phyloP scores from a whole-genome alignment of 2,329 filamentous ascomycete genomes.

The Tolypocladium sp. region DNA sequence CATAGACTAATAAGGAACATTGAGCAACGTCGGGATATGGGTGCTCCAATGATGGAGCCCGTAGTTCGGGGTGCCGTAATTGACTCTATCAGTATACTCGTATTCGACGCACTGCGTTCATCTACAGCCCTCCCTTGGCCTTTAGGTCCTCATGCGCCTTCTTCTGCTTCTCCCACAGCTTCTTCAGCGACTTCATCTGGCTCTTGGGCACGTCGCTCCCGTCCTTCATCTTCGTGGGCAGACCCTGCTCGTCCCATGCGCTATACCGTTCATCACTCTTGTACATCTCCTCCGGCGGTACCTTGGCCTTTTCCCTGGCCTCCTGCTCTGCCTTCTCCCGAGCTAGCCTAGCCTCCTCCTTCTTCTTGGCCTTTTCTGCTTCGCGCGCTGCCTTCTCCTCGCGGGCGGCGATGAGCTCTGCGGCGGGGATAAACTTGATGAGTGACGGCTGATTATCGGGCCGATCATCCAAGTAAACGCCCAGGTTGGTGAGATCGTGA shows the following conservation, averaged over 20 bases:
- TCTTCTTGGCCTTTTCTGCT: constrained; percentile 47
- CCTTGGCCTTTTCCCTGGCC: constrained; percentile 48
- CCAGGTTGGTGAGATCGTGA: constrained; percentile 68
- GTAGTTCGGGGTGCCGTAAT: neutral
- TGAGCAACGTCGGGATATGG: neutral
- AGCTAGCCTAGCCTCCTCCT: constrained; percentile 44
- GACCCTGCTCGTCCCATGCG: constrained; percentile 74
- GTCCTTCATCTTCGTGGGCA: constrained; percentile 69
- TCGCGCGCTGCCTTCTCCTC: constrained; percentile 53
- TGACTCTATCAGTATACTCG: neutral
- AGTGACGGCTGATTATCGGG: constrained; percentile 58
- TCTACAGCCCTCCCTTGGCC: constrained; percentile 7
- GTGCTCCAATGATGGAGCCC: neutral
- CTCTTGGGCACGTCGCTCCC: constrained; percentile 77
- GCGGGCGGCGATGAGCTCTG: constrained; percentile 46
- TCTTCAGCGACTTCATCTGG: constrained; percentile 70
- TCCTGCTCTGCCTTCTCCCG: constrained; percentile 42
- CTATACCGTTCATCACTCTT: constrained; percentile 50
- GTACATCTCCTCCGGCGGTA: constrained; percentile 47
- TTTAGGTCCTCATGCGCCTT: constrained; percentile 60
- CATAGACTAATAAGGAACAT: neutral
- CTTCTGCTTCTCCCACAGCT: constrained; percentile 87
- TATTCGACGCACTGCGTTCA: neutral
- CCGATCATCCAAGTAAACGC: constrained; percentile 82
- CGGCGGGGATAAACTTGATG: constrained; percentile 55